Percentiles rank a stretch among this genome's conserved stretches.
Conservation (phyloP, 139 green algal genomes). For the Closterium sp. region DNA sequence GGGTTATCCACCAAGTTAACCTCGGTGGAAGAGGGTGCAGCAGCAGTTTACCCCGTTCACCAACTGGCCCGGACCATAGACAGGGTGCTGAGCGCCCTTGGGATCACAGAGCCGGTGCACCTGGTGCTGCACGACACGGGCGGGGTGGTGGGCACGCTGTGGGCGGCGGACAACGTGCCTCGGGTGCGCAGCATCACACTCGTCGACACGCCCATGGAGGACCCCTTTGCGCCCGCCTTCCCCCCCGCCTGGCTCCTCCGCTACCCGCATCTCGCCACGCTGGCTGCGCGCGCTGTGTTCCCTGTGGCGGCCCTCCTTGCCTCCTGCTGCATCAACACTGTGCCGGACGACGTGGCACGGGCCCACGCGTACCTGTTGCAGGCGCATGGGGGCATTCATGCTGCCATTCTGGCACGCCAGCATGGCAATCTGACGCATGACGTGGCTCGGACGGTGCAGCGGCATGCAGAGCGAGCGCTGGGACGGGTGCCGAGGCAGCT, state of each 20-base stretch:
- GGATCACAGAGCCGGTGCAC: neutral
- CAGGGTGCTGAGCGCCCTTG: neutral
- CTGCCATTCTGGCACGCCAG: neutral
- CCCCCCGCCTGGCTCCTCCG: neutral
- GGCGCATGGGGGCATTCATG: neutral
- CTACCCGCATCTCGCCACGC: neutral
- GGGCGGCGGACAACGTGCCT: neutral
- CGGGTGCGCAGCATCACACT: neutral
- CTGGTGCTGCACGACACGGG: constrained; percentile 1
- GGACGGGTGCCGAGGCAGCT: constrained; percentile 3
- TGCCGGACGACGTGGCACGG: neutral
- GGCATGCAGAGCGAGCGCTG: neutral
- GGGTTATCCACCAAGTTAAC: neutral
- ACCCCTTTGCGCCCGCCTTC: neutral
- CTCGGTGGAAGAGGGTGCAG: neutral
- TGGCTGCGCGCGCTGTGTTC: neutral
- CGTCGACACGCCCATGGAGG: neutral
- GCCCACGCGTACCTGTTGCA: neutral
- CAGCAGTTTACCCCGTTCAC: neutral
- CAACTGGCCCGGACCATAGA: neutral
- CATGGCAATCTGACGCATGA: neutral
- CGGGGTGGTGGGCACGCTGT: neutral
- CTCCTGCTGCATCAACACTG: neutral
- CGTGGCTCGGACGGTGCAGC: constrained; percentile 1
- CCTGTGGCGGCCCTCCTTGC: neutral